Conservation (phyloP, 495 filamentous ascomycete genomes). For the Hypomontagnella monticulosa region DNA sequence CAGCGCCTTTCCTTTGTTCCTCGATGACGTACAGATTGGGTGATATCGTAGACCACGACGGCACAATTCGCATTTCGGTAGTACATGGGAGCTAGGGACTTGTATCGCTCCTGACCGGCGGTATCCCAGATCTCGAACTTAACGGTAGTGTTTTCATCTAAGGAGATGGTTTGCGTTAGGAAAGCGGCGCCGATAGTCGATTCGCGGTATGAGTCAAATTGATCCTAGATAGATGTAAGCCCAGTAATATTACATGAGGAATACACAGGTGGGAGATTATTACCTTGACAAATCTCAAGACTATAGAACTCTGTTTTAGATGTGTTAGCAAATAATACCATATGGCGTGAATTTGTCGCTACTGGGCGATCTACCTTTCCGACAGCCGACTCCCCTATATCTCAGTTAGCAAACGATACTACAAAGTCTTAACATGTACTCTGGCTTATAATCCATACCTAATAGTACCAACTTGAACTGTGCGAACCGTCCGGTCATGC, state of each 20-base stretch:
- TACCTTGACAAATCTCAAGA: slow-evolving; percentile 97
- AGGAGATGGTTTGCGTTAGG: slow-evolving; percentile 96
- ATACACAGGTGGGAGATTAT: slow-evolving; percentile 28
- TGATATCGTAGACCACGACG: slow-evolving; percentile 99
- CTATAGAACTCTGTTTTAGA: slow-evolving; percentile 83
- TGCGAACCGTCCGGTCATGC: slow-evolving; percentile 79
- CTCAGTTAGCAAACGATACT: slow-evolving; percentile 46
- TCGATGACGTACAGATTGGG: slow-evolving; percentile 81
- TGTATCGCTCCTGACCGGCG: slow-evolving; percentile 97
- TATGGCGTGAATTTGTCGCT: neutral
- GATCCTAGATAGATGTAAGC: slow-evolving; percentile 69
- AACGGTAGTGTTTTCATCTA: slow-evolving; percentile 97
- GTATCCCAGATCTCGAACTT: slow-evolving; percentile 99
- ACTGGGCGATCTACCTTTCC: slow-evolving; percentile 77
- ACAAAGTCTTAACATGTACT: slow-evolving; percentile 39
- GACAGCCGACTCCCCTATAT: slow-evolving; percentile 92
- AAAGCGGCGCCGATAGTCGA: slow-evolving; percentile 99
- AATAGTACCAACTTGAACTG: slow-evolving; percentile 99
- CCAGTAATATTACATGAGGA: neutral
- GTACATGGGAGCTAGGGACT: slow-evolving; percentile 98
- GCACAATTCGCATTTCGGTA: slow-evolving; percentile 99
- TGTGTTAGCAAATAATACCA: slow-evolving; percentile 49
- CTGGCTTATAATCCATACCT: slow-evolving; percentile 63
- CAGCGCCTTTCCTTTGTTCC: slow-evolving; percentile 16
- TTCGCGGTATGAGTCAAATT: slow-evolving; percentile 99